phyloP scores from a whole-genome alignment of 441 rosid species.

The Biscutella laevigata region DNA sequence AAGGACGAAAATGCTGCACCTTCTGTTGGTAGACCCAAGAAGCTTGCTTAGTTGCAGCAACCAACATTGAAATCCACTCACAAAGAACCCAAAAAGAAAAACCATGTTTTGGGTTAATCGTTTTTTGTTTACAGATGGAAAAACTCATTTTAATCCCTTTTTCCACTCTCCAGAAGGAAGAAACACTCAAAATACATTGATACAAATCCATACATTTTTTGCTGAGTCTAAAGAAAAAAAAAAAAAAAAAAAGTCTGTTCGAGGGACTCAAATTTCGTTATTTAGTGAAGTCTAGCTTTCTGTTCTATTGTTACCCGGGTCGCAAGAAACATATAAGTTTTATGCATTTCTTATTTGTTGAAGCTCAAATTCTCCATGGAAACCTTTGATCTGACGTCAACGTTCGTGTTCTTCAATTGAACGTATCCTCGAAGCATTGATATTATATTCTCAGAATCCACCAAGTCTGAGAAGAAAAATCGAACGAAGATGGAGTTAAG shows the following conservation, averaged over 20 bases:
- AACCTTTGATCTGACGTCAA: no score
- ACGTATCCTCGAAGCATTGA: no score
- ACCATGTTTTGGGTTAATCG: conserved; percentile 15
- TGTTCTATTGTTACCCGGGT: no score
- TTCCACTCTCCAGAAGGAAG: conserved; percentile 1
- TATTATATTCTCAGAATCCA: no score
- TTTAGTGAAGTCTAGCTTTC: no score
- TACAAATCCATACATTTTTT: conserved; percentile 9
- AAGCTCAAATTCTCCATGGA: no score
- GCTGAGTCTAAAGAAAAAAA: conserved; percentile 13
- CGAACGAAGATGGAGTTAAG: no score
- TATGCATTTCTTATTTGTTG: no score
- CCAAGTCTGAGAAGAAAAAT: no score
- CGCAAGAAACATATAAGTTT: no score
- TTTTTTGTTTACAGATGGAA: conserved; percentile 38
- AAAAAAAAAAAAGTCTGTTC: not conserved
- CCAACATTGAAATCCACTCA: no score
- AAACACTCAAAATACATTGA: conserved; percentile 8
- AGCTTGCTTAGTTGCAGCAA: conserved; percentile 68
- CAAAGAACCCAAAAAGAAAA: not conserved
- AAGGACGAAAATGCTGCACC: conserved; percentile 69
- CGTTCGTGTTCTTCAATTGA: no score
- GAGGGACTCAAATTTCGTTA: not conserved
- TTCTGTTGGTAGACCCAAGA: conserved; percentile 84
- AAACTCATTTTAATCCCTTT: not conserved